phyloP scores from a whole-genome alignment of 2,329 filamentous ascomycete species.

The Onygenales sp. region DNA sequence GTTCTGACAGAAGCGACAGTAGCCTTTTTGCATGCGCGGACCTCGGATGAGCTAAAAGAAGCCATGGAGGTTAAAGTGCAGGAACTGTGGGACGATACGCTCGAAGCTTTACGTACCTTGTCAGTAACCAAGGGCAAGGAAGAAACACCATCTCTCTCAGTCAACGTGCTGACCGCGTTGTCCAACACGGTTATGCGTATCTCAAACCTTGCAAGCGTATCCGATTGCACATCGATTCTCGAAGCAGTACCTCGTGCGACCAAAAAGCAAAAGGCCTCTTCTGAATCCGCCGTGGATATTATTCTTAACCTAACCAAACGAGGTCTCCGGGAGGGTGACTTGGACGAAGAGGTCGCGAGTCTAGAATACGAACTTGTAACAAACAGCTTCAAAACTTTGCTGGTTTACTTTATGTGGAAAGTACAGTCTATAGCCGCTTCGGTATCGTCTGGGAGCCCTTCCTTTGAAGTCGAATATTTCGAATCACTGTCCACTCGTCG shows the following conservation, averaged over 20 bases:
- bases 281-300: conserved; percentile 49
- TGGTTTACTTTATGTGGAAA: conserved; percentile 97
- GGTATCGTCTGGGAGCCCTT: conserved; percentile 42
- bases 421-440: conserved; percentile 50
- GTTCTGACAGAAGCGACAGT: conserved; percentile 77
- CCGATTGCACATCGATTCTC: conserved; percentile 65
- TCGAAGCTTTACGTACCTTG: conserved; percentile 62
- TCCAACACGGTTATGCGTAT: conserved; percentile 69
- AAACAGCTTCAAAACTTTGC: conserved; percentile 63
- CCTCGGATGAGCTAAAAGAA: conserved; percentile 82
- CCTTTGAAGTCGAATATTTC: conserved; percentile 55
- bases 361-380: conserved; percentile 70
- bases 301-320: conserved; percentile 65
- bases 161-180: conserved; percentile 57
- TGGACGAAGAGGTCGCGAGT: conserved; percentile 61
- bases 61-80: conserved; percentile 71
- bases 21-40: conserved; percentile 74
- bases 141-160: conserved; percentile 41
- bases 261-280: conserved; percentile 29
- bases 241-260: conserved; percentile 44
- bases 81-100: conserved; percentile 74
- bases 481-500: conserved; percentile 56
- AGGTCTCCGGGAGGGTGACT: conserved; percentile 54
- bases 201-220: conserved; percentile 68
- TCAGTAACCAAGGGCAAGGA: conserved; percentile 59